phyloP scores from a whole-genome alignment of 2,329 filamentous ascomycete genomes.

The Hymenoscyphus scutula region DNA sequence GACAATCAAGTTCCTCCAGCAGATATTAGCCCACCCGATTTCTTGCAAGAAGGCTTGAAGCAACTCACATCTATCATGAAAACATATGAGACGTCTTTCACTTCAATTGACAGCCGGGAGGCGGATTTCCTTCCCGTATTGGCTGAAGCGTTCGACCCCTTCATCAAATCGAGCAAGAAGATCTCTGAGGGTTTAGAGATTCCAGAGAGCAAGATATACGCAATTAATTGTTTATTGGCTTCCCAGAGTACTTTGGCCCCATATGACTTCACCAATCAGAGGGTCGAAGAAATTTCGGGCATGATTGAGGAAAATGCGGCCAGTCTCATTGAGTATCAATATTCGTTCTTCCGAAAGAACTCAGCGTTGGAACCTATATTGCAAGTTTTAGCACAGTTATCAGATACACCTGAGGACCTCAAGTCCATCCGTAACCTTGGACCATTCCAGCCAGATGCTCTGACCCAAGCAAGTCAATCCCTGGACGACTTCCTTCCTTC shows the following conservation, averaged over 20 bases:
- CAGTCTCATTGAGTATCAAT: constrained; percentile 66
- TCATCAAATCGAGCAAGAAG: constrained; percentile 70
- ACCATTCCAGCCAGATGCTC: constrained; percentile 55
- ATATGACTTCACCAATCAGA: constrained; percentile 62
- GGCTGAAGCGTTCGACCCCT: constrained; percentile 79
- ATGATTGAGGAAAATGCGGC: constrained; percentile 53
- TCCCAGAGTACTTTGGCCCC: constrained; percentile 54
- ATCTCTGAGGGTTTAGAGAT: constrained; percentile 60
- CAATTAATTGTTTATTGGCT: constrained; percentile 67
- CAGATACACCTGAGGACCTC: constrained; percentile 49
- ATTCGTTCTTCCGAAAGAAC: constrained; percentile 67
- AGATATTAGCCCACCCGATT: constrained; percentile 76
- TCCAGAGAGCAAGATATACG: constrained; percentile 65
- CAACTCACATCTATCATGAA: constrained; percentile 77
- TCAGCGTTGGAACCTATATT: constrained; percentile 72
- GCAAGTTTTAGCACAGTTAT: constrained; percentile 44
- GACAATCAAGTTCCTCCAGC: constrained; percentile 67
- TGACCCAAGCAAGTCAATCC: constrained; percentile 69
- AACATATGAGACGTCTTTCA: constrained; percentile 80
- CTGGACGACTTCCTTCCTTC: constrained; percentile 91
- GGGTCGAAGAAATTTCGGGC: constrained; percentile 54
- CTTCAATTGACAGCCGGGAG: constrained; percentile 55
- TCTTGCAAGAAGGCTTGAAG: constrained; percentile 76
- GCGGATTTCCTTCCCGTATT: constrained; percentile 74
- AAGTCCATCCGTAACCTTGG: constrained; percentile 58